Conservation (phyloP, 768 basidiomycete species). For the Termitomyces sp. region DNA sequence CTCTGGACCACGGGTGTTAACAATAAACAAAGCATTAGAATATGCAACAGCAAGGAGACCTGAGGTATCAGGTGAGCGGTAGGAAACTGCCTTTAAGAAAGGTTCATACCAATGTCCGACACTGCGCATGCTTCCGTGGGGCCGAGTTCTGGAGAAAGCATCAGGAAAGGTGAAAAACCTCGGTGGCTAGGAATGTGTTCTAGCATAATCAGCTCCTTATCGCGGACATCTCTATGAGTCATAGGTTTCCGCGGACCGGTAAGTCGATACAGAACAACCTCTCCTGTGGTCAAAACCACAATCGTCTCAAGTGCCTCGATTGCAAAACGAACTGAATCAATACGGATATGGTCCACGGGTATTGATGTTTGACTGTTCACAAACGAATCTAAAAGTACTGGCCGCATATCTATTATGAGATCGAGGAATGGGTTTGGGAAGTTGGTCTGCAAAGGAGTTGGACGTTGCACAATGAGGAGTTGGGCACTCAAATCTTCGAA, state of each 20-base stretch:
- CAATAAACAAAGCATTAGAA: conserved; percentile 48
- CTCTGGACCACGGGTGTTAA: conserved; percentile 73
- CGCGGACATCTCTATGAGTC: conserved; percentile 19
- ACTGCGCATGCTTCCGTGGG: conserved; percentile 51
- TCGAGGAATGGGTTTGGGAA: conserved; percentile 62
- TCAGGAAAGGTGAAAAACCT: conserved; percentile 54
- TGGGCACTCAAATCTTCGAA: conserved; percentile 76
- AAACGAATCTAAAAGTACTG: conserved; percentile 39
- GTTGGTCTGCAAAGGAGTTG: conserved; percentile 47
- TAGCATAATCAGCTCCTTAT: conserved; percentile 49
- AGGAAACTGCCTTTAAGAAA: not conserved
- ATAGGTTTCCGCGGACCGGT: conserved; percentile 15
- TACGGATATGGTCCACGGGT: conserved; percentile 22
- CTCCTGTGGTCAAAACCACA: conserved; percentile 48
- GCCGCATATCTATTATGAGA: conserved; percentile 54
- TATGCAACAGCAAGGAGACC: conserved; percentile 79
- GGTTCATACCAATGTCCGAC: conserved; percentile 62
- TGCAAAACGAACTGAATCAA: conserved; percentile 44
- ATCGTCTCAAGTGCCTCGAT: conserved; percentile 52
- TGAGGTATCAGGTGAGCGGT: conserved; percentile 17
- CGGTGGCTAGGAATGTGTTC: conserved; percentile 36
- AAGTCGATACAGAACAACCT: conserved; percentile 47
- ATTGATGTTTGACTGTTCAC: conserved; percentile 24
- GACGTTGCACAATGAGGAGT: conserved; percentile 41
- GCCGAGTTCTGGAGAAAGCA: conserved; percentile 44